phyloP scores from a whole-genome alignment of 2,329 filamentous ascomycete species.

The Fusarium anguioides region DNA sequence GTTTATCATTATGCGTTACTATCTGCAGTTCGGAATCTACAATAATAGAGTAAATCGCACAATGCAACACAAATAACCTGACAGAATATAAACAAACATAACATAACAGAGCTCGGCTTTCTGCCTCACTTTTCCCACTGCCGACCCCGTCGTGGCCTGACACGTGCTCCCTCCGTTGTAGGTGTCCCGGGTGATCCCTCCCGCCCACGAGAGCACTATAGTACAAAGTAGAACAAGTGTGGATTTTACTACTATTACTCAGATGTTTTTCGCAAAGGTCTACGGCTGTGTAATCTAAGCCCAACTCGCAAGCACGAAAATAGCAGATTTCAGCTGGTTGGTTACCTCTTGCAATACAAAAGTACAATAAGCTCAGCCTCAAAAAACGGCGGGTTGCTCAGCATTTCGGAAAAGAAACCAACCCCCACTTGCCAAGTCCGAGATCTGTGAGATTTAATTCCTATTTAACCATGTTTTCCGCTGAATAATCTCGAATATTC shows the following conservation, averaged over 20 bases:
- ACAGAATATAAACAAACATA: not conserved
- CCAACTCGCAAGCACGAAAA: conserved; percentile 3
- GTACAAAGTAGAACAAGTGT: conserved; percentile 5
- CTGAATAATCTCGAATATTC: conserved; percentile 31
- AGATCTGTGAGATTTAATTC: conserved; percentile 7
- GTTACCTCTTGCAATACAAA: conserved; percentile 28
- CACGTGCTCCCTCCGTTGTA: conserved; percentile 48
- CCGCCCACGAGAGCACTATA: conserved; percentile 14
- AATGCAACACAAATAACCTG: not conserved
- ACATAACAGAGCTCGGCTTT: conserved; percentile 3
- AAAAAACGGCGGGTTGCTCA: conserved; percentile 15
- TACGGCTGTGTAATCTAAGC: conserved; percentile 29
- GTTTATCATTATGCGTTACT: not conserved
- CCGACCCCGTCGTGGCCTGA: conserved; percentile 47
- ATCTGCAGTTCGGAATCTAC: not conserved
- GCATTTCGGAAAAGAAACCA: not conserved
- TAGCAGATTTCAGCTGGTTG: conserved; percentile 14
- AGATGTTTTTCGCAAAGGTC: not conserved
- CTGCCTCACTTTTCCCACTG: conserved; percentile 27
- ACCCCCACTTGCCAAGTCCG: conserved; percentile 9
- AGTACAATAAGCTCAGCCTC: conserved; percentile 23
- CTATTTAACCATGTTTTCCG: conserved; percentile 1
- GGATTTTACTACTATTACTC: not conserved
- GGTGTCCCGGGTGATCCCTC: conserved; percentile 28
- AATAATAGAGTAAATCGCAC: not conserved